A percentile compares a stretch with the other conserved stretches of the same genome.
These are phyloP conservation scores for Rhododendron simsii DNA, from an alignment of 148 eudicot genomes.

Conservation along the genomic window DNA sequence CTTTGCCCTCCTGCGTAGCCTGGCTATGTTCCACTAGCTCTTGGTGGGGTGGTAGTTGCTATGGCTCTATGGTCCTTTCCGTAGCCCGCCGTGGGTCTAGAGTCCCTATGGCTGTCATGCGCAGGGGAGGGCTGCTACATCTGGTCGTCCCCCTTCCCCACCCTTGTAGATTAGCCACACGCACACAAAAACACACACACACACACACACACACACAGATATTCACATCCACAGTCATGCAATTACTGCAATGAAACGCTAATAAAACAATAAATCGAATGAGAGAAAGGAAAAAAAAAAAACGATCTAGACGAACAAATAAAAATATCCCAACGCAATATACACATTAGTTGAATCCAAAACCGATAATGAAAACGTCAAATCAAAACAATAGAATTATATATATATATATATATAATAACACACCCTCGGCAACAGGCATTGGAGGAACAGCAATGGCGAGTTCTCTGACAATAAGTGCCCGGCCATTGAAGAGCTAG, in stretches of 20 bases:
- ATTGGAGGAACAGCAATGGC: constrained; percentile 59
- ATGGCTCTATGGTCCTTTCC: background rate
- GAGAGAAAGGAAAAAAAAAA: background rate
- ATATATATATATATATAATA: too few species aligned
- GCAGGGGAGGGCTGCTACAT: too few species aligned
- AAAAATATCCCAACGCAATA: background rate
- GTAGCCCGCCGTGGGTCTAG: background rate
- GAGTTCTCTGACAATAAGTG: constrained; percentile 52
- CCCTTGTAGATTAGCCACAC: too few species aligned
- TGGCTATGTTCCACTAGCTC: background rate
- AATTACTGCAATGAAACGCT: background rate
- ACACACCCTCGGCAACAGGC: constrained; percentile 75
- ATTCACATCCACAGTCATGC: background rate
- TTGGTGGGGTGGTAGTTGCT: background rate
- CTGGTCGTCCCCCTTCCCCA: too few species aligned
- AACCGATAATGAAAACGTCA: background rate
- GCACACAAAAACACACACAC: too few species aligned
- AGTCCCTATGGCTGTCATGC: too few species aligned
- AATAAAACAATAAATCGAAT: background rate
- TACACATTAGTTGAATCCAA: background rate
- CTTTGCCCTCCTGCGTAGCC: background rate
- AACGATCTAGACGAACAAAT: background rate
- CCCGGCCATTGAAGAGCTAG: constrained; percentile 90
- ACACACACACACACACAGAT: background rate
- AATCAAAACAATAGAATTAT: background rate